phyloP scores from a whole-genome alignment of 192 early-diverging fungal genomes.

The Coemansia sp. region DNA sequence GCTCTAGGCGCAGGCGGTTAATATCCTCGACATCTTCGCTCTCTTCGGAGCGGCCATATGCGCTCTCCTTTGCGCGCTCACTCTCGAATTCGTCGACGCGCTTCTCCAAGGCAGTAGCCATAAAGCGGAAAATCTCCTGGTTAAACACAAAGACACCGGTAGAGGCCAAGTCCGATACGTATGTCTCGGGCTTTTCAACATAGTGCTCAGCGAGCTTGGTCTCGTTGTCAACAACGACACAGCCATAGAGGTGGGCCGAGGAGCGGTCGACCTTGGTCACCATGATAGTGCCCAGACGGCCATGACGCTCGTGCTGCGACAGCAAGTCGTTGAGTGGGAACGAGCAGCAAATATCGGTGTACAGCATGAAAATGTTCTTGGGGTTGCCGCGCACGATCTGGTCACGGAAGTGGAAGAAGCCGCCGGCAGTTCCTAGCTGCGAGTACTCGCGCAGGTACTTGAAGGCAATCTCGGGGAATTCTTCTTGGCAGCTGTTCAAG shows the following conservation, averaged over 20 bases:
- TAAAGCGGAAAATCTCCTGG: conserved; percentile 82
- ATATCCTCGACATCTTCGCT: conserved; percentile 58
- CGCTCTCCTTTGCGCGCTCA: conserved; percentile 60
- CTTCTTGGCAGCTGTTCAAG: conserved; percentile 80
- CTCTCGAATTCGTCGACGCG: conserved; percentile 56
- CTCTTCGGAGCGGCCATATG: conserved; percentile 52
- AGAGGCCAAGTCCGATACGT: conserved; percentile 92
- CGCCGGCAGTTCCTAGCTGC: conserved; percentile 95
- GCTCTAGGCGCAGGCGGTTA: conserved; percentile 81
- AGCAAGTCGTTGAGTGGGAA: conserved; percentile 92
- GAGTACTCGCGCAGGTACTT: conserved; percentile 98
- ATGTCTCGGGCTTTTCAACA: conserved; percentile 97
- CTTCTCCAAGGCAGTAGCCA: conserved; percentile 76
- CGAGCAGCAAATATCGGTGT: conserved; percentile 94
- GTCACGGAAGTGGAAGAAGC: conserved; percentile 98
- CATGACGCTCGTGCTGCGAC: conserved; percentile 79
- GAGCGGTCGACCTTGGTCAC: conserved; percentile 85
- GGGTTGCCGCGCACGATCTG: conserved; percentile 91
- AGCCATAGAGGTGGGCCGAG: conserved; percentile 86
- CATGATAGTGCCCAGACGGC: conserved; percentile 86
- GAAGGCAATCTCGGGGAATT: conserved; percentile 86
- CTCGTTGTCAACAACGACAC: conserved; percentile 86
- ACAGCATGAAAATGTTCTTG: conserved; percentile 93
- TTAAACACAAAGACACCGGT: conserved; percentile 96
- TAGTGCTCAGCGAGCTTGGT: conserved; percentile 95